Evolutionary conservation across 352 stramenopile species (phyloP).

Genomic region (Plasmopara viticola): DNA sequence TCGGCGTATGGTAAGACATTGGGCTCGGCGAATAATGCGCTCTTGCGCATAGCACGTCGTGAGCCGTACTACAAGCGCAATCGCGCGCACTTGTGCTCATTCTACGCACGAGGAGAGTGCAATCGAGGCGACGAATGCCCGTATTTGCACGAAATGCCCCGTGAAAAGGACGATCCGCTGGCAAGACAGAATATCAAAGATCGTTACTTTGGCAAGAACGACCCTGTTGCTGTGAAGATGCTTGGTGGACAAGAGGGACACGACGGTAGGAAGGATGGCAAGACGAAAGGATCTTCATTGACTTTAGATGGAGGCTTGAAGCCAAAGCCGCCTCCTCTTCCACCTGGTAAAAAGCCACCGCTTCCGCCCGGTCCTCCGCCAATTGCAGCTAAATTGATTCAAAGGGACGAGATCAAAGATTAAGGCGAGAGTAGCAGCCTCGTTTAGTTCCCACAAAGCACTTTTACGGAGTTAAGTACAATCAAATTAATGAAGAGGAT

Average conservation of each 20-base stretch:
- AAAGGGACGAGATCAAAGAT: conserved; percentile 22
- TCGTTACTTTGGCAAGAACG: conserved; percentile 91
- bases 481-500: background rate
- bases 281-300: conserved; percentile 17
- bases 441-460: conserved; percentile 10
- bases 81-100: conserved; percentile 90
- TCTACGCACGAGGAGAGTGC: conserved; percentile 93
- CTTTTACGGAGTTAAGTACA: conserved; percentile 8
- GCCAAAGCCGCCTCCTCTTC: conserved; percentile 47
- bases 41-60: conserved; percentile 78
- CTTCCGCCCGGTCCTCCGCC: conserved; percentile 54
- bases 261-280: conserved; percentile 20
- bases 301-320: conserved; percentile 25
- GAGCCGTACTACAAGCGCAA: conserved; percentile 91
- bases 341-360: conserved; percentile 53
- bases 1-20: conserved; percentile 81
- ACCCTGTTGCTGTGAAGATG: conserved; percentile 91
- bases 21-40: conserved; percentile 52
- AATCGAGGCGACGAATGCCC: conserved; percentile 89
- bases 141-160: conserved; percentile 93
- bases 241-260: conserved; percentile 34
- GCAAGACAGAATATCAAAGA: conserved; percentile 96
- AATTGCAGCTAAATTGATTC: conserved; percentile 8
- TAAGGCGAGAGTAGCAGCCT: conserved; percentile 9
- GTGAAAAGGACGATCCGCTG: conserved; percentile 88